Evolutionary conservation across 2,329 filamentous ascomycete genomes (phyloP), one percentile per base, ranked within the genome.

Genomic region (Monilinia polystroma): DNA sequence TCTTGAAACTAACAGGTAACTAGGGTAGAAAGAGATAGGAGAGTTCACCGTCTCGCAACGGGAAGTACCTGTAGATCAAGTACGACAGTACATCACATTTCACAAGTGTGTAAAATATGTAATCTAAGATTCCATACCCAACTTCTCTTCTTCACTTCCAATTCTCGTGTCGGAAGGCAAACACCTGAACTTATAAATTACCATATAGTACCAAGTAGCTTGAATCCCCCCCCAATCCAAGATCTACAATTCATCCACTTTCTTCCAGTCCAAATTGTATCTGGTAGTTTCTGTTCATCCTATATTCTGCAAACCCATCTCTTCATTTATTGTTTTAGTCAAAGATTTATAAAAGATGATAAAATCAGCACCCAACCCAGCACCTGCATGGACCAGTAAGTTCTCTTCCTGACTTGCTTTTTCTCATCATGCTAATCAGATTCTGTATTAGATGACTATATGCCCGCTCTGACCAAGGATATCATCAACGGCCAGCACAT

Each of bases 401-500:
- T 20, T 35, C 4, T 2, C 8, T 12, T n/a, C 12, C 1, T 7
- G 4, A 6, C 8, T 35, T 32, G 3, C 29, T 35, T 7, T 62
- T 23, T 12, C 6, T 7, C 2, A 6, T 14, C 18, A 26, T 41
- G 29, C 29, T 52, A 35, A 51, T 26, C 45, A 18, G 1, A 12
- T 62, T 14, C 7, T 1, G 10, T 38, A 1, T 38, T 23, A 41
- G 45, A 62, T 52, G 18, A 62, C 38, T 52, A 51, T 20, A 26
- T 35, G 7, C 10, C n/a, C 14, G 23, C 23, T 38, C n/a, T 62
- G 20, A 62, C 45, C 32, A 38, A 62, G 12, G 14, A 49, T 14
- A 62, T 62, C 29, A 52, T 62, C 32, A 62, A 62, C n/a, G 10
- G 7, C 8, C n/a, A 62, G 20, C 29, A 38, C 45, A 62, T 62